Evolutionary conservation across 768 basidiomycete genomes (phyloP), one percentile per base, ranked within the genome.

Genomic region (Cytidiella melzeri): DNA sequence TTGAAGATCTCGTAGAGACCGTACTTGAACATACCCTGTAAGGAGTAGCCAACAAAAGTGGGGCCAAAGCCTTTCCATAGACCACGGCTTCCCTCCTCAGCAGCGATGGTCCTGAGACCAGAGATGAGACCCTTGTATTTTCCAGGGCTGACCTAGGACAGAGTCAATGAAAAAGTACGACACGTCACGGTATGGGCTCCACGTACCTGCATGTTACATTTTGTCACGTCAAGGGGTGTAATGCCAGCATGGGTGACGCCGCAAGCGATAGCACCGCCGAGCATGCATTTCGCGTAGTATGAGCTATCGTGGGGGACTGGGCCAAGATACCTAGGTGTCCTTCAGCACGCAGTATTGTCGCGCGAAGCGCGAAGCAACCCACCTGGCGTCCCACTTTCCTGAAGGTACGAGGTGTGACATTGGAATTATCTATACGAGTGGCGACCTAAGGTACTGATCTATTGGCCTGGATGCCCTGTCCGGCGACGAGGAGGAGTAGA

Each of bases 1-100:
- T 95, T 97, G 87, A 94, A 97, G 64, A 87, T 67, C 72, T 97
- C 93, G 68, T 96, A 96, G 67, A 94, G 88, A 73, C 94, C 94
- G 68, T 91, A 96, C 73, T 97, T 97, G 86, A 95, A 92, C 81
- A 93, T 84, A 66, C 94, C 94, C 73, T 96, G 94, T 61, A 92
- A 78, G 7, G 91, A 90, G 75, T 94, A 94, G 55, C 94, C 92
- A 69, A 95, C 75, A 55, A 92, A 74, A 52, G 94, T 97, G 47
- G 94, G 94, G 30, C 89, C 89, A 64, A 96, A 74, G 61, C 94
- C 94, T 70, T 95, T 97, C 83, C 92, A 87, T 69, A 96, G 81
- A 68, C 91, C 94, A 34, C 68, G 80, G 52, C 82, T 69, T 60
- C 93, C 89, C 69, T 94, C 88, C 66, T 91, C 89, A 37, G 78